These are phyloP conservation scores for Abrus pulchellus DNA, from an alignment of 306 rosid genomes.

Conservation along the genomic window DNA sequence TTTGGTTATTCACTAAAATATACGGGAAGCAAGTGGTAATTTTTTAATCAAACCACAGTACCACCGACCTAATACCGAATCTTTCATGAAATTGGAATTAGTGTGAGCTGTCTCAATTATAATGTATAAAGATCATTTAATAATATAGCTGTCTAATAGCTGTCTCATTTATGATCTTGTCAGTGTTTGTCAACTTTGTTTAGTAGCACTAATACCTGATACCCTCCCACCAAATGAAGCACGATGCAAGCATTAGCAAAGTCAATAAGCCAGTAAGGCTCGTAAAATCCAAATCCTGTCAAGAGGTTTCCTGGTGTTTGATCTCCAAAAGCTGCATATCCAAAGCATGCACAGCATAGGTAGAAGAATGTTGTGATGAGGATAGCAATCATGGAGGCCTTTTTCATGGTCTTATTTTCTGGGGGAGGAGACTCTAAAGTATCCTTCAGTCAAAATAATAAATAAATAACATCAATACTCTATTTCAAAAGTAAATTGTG, in stretches of 20 bases:
- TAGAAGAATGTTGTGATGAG: conserved; percentile 79
- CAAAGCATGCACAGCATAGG: conserved; percentile 87
- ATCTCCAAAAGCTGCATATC: conserved; percentile 90
- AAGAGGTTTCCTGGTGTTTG: conserved; percentile 87
- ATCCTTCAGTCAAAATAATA: conserved; percentile 61
- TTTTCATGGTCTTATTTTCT: conserved; percentile 86
- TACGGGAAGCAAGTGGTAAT: background rate
- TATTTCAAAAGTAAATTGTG: conserved; percentile 14
- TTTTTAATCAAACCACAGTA: background rate
- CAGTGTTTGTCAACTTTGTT: background rate
- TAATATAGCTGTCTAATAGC: too few relatives aligned
- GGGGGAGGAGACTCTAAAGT: conserved; percentile 84
- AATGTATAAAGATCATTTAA: too few relatives aligned
- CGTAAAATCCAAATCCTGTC: conserved; percentile 84
- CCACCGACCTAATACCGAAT: background rate
- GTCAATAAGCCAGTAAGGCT: conserved; percentile 87
- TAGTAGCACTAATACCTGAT: conserved; percentile 69
- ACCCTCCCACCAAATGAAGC: conserved; percentile 89
- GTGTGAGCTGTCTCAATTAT: background rate
- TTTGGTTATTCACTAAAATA: background rate
- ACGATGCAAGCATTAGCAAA: conserved; percentile 88
- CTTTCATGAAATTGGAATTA: background rate
- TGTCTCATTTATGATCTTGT: background rate
- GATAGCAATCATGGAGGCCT: conserved; percentile 67
- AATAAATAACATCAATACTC: conserved; percentile 12